Evolutionary conservation across 2,329 filamentous ascomycete genomes (phyloP), one percentile per base, ranked within the genome.

Genomic region (Talaromyces pinophilus): DNA sequence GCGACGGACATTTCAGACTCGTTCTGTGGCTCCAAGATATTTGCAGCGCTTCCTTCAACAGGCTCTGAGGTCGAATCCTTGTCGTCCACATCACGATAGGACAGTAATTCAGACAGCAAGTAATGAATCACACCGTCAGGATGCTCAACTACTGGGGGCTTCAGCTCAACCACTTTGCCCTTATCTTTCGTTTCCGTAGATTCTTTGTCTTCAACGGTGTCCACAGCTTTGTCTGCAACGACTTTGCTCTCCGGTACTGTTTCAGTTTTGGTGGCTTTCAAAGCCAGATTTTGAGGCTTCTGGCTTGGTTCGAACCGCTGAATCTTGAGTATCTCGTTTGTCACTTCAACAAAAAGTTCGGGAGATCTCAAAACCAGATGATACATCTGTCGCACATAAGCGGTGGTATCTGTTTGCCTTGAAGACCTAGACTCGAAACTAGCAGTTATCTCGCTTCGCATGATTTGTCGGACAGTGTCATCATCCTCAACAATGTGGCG

Each of bases 51-150:
- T 19, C 70, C 62, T 10, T 78, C 75, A 15, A 69, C 61, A 8
- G 68, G 64, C 28, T 77, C 76, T 22, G 76, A 64, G 13, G 81
- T 67, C 13, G 85, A 78, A 67, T 93, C 90, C 73, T 91, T 93
- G 73, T 98, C 94, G 44, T 96, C 92, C 5, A 97, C 92, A 75
- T 97, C 93, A 72, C 91, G 90, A 79, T 96, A 98, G 61, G 92
- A 93, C 65, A 97, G 84, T 55, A 99, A 83, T 77, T 99, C 95
- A 67, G 92, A 96, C 4, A 99, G 87, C 25, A 99, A 84, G 78
- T 97, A 99, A 74, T 98, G 92, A 66, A 99, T 90, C 3, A 99
- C 92, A 3, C 95, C 95, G 77, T 98, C 95, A 0, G 94, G 92
- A 69, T 95, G 93, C 77, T 97, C 93, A 5, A 97, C 88, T 13